Evolutionary conservation across 2,329 filamentous ascomycete species (phyloP), one percentile per base, ranked within the genome.

Genomic region (Aspergillus melleus): DNA sequence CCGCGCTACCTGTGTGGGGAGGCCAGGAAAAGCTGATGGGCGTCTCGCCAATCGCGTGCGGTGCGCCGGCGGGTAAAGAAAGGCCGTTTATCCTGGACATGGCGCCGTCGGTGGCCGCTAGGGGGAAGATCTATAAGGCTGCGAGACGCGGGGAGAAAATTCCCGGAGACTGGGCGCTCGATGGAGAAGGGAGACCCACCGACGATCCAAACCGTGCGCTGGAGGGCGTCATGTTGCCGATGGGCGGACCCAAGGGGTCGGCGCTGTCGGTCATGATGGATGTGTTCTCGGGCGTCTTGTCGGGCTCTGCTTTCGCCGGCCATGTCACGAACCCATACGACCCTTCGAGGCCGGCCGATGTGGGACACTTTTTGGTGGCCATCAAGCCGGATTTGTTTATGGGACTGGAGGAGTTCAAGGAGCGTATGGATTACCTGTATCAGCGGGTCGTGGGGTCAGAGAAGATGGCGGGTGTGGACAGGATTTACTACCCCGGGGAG

Each of bases 241-340:
- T 95, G 89, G 90, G 90, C 2, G 91, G 91, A 0, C 90, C 91
- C 0, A 95, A 95, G 74, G 91, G 91, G 0, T 90, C 88, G 2
- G 91, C 84, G 0, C 73, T 95, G 46, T 80, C 89, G 0, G 85
- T 95, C 57, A 94, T 92, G 89, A 95, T 95, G 91, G 90, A 95
- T 70, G 89, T 96, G 2, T 94, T 95, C 70, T 92, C 90, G 0
- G 91, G 90, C 1, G 79, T 80, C n/a, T 66, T 95, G 0, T 91
- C 89, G 0, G 91, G 90, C 0, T 88, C 87, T 32, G 90, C 90
- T 0, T 95, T 91, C 74, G 91, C 90, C 0, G 90, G 90, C 0
- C 81, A 90, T 68, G 91, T 95, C 19, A 90, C 87, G 0, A 85
- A 85, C 19, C 91, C 91, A 0, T 95, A 95, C 72, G 90, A 92